These are phyloP conservation scores for Ceratobasidium sp. DNA, from an alignment of 1,284 basidiomycete species.

Conservation along the genomic window DNA sequence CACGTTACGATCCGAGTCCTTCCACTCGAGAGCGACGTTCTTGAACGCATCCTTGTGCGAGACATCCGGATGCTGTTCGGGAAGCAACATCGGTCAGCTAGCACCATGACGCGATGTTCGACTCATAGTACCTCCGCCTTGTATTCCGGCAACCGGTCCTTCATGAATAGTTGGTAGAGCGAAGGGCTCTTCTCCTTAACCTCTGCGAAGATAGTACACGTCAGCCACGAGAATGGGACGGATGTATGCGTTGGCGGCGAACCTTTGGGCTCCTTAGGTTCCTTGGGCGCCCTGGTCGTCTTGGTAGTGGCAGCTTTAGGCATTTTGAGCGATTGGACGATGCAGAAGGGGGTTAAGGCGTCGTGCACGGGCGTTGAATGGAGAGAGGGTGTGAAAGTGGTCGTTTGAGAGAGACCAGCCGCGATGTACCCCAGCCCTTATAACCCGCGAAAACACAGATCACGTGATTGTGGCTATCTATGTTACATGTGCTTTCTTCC, in stretches of 20 bases:
- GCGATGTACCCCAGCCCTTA: conserved; percentile 12
- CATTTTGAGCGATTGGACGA: conserved; percentile 6
- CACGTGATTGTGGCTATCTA: conserved; percentile 30
- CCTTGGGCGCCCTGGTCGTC: conserved; percentile 35
- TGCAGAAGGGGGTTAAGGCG: neutral
- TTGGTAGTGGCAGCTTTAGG: conserved; percentile 42
- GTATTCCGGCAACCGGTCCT: conserved; percentile 35
- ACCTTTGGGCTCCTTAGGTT: conserved; percentile 40
- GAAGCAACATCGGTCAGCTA: neutral
- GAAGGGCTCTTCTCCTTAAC: conserved; percentile 39
- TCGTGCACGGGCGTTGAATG: neutral
- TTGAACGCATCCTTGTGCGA: conserved; percentile 43
- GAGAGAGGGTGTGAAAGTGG: conserved; percentile 22
- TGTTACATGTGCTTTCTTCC: neutral
- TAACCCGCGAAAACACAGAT: conserved; percentile 22
- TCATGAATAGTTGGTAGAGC: conserved; percentile 41
- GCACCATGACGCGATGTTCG: neutral
- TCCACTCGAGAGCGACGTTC: conserved; percentile 33
- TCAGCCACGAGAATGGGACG: conserved; percentile 9
- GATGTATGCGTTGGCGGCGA: conserved; percentile 35
- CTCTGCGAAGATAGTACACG: conserved; percentile 7
- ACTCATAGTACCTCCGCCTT: conserved; percentile 35
- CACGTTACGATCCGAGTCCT: conserved; percentile 38
- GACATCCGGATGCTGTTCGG: conserved; percentile 34
- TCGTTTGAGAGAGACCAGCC: conserved; percentile 23